These are phyloP conservation scores for Artemisia annua DNA, from an alignment of 129 eudicot species.

Conservation along the genomic window DNA sequence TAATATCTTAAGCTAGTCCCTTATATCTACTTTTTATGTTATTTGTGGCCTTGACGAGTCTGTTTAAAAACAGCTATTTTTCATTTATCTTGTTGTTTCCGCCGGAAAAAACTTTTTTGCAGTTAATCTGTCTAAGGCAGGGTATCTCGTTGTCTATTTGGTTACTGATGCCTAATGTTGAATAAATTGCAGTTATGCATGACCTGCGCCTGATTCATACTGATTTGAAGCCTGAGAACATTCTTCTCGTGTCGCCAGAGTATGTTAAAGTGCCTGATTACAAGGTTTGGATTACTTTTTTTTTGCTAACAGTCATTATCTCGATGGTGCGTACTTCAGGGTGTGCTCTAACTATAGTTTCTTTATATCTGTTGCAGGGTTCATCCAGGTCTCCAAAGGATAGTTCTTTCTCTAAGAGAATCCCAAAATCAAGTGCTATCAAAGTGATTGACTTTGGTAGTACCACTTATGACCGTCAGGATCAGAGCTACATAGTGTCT, in stretches of 20 bases:
- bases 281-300: slow-evolving; percentile 48
- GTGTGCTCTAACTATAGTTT: background rate
- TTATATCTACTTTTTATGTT: slow-evolving; percentile 12
- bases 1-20: slow-evolving; percentile 39
- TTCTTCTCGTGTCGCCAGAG: slow-evolving; percentile 74
- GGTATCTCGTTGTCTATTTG: too few relatives aligned
- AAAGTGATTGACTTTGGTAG: slow-evolving; percentile 97
- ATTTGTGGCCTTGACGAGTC: slow-evolving; percentile 4
- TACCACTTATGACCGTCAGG: slow-evolving; percentile 65
- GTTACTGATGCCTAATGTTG: background rate
- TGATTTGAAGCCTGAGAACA: slow-evolving; percentile 96
- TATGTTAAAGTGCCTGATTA: slow-evolving; percentile 78
- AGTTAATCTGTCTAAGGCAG: too few relatives aligned
- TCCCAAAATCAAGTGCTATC: slow-evolving; percentile 92
- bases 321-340: background rate
- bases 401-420: slow-evolving; percentile 56
- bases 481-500: slow-evolving; percentile 80
- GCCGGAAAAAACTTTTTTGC: background rate
- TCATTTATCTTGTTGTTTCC: background rate
- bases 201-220: slow-evolving; percentile 83
- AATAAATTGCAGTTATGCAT: slow-evolving; percentile 78
- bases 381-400: slow-evolving; percentile 72
- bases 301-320: background rate
- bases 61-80: background rate
- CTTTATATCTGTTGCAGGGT: slow-evolving; percentile 34